Base-by-base conservation (phyloP, 1,284 basidiomycete genomes). In the Hemileia vastatrix region DNA sequence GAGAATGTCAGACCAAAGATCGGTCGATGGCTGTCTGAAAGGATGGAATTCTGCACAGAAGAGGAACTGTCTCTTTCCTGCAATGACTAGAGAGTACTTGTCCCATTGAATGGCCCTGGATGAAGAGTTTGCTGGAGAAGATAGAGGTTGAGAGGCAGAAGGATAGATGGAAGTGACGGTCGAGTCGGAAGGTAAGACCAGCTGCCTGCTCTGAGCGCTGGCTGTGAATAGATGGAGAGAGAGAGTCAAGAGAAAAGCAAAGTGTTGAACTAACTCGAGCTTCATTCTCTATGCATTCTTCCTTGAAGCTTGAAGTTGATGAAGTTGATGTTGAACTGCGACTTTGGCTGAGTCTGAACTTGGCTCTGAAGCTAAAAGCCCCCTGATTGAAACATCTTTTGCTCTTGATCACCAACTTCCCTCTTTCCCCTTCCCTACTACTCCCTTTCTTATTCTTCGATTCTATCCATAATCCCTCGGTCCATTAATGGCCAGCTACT, bases 1-100 rank as follows among this genome's bases (percentile, higher is more conserved):
- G 52, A 90, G 81, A 58, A 89, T 84, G 70, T 90, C 88, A 11
- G 83, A 79, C 88, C 88, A 90, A 59, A 90, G 75, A 2, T 82
- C 82, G 0, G 86, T 86, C 0, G 88, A 85, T 2, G 88, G 88
- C 1, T 89, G 77, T 19, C 88, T 82, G 77, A 86, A 90, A 0
- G 87, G 84, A 70, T 90, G 88, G 72, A 90, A 88, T 74, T 90
- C 88, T 31, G n/a, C 44, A 31, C 60, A 67, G 66, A 68, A 71
- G 67, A 83, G 77, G 71, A 82, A 82, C 40, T 83, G 71, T n/a
- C 83, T 76, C 66, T 83, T 81, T 1, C 81, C 82, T 43, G 78
- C 78, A 45, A 84, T 65, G 56, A 82, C 77, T 31, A 84, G 72
- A 67, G 81, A 83, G 70, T 82, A 83, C 43, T 80, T 80, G 70